Evolutionary conservation across 2,329 filamentous ascomycete genomes (phyloP), one percentile per base, ranked within the genome.

Genomic region (Colletotrichum destructivum): DNA sequence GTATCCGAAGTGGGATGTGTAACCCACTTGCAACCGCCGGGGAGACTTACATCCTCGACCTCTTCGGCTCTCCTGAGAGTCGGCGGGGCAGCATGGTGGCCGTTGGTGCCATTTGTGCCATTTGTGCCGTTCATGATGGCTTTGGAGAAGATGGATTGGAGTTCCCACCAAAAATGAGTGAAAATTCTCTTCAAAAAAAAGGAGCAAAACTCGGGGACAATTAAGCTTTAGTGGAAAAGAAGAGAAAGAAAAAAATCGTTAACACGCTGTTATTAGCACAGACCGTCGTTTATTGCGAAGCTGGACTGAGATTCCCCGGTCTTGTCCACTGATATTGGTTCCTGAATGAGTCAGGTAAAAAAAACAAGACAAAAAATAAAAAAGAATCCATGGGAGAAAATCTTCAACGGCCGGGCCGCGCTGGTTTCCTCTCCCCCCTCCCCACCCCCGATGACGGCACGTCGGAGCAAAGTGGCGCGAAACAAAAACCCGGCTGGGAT

Each of bases 31-130:
- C 35, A 23, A 35, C 3, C 15, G 21, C 18, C 44, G 26, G 44
- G 31, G 16, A 44, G 13, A 79, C 84, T 82, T 77, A 85, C 85
- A 80, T 87, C 85, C 57, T 85, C 81, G 49, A 84, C 80, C 74
- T 87, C 85, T 62, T 81, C 82, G 40, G 84, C 84, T 70, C 84
- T 79, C 66, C 82, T 77, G 49, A 83, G 72, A 11, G 52, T 51
- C n/a, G 63, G 38, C 23, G 64, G 57, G 51, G 56, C 42, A 13
- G 71, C 66, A 21, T 63, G 42, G 40, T 66, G 65, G n/a, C 62
- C 67, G 18, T 74, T 71, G n/a, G 42, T 51, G 23, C 71, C 69
- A 15, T 74, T 69, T 15, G 42, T 51, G 23, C 71, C 69, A 15
- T 74, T 69, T 15, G 44, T 38, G 35, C 69, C 70, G 66, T 73